Conservation (phyloP, 305 asterid genomes). For the Vinca major region DNA sequence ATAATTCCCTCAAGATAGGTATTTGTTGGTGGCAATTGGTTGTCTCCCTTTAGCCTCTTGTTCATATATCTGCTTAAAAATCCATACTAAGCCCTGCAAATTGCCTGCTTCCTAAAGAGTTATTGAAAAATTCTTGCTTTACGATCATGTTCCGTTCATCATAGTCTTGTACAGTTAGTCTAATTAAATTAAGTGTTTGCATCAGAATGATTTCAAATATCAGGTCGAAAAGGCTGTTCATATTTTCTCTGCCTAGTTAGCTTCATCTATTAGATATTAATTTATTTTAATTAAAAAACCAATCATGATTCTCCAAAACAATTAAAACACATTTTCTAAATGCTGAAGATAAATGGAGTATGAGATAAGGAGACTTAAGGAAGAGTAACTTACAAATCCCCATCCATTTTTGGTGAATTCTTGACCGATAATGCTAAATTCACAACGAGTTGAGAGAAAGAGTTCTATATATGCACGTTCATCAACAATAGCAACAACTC, state of each 20-base stretch:
- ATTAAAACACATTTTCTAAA: not conserved
- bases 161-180: too few relatives aligned
- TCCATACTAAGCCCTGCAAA: too few relatives aligned
- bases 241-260: not conserved
- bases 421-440: constrained; percentile 39
- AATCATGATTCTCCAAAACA: not conserved
- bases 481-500: constrained; percentile 51
- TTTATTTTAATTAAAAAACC: too few relatives aligned
- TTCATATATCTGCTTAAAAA: not conserved
- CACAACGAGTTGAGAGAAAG: constrained; percentile 47
- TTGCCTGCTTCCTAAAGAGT: too few relatives aligned
- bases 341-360: not conserved
- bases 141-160: too few relatives aligned
- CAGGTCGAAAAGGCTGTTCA: too few relatives aligned
- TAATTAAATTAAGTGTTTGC: too few relatives aligned
- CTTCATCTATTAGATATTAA: not conserved
- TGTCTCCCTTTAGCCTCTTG: not conserved
- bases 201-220: not conserved
- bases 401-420: constrained; percentile 58
- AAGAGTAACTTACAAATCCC: constrained; percentile 54
- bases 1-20: not conserved
- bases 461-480: constrained; percentile 52
- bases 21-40: not conserved
- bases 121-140: too few relatives aligned
- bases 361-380: not conserved